Base-by-base conservation (phyloP, 2,329 filamentous ascomycete genomes). In the Cladophialophora psammophila region DNA sequence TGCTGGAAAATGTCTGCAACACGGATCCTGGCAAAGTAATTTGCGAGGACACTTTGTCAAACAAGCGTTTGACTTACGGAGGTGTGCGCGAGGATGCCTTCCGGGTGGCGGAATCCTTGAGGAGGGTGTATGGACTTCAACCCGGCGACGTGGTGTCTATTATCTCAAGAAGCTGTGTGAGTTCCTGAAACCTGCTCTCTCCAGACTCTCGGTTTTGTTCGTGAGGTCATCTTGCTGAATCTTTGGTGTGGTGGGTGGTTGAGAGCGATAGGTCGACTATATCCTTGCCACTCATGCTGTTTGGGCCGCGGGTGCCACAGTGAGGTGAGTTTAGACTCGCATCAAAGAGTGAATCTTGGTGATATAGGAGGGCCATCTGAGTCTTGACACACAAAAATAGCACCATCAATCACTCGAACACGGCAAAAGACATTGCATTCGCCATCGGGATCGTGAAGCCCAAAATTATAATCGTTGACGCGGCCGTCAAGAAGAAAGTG, bases 221-320 rank as follows among this genome's bases (percentile, higher is more conserved):
- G 26, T 3, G n/a, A 13, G 13, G 18, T 13, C 52, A 54, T 13
- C 52, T 54, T 55, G 52, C 52, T 55, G 13, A 55, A 15, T 55
- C 31, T 55, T 55, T 18, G 36, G 35, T 36, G 35, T 2, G 7
- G 7, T 36, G 35, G 35, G 35, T 36, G 35, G 35, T 12, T 36
- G 35, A 36, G 35, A 36, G 35, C 1, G 5, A 59, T 34, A 59
- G 56, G 56, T 38, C 38, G 56, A 59, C 32, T 59, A 59, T 20
- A 59, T 59, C 38, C 56, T 59, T 45, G 56, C 56, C 18, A 59
- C 56, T 31, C 56, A 59, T 36, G 56, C 56, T 2, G 36, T 59
- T 18, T 52, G 70, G 70, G 63, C 60, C 18, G 69, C 66, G 8
- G 70, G 70, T 42, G 70, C 59, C 3, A 54, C 68, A 42, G 70